These are phyloP conservation scores for Suillus alpinus DNA, from an alignment of 768 basidiomycete genomes.

Conservation along the genomic window DNA sequence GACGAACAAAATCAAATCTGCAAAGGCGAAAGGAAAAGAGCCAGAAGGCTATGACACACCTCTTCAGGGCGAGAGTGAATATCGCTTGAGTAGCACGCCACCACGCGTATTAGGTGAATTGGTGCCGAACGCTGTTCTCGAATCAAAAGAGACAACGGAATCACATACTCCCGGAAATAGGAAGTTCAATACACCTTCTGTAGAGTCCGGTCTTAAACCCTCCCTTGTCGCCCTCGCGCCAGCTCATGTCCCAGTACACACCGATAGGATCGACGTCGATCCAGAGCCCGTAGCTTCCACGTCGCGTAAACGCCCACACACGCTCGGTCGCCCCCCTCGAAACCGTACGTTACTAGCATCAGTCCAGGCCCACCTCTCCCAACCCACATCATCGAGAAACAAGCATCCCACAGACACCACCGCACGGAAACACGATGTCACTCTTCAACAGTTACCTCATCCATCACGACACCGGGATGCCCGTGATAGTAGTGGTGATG, in stretches of 20 bases:
- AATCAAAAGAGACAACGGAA: not conserved
- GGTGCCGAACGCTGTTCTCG: not conserved
- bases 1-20: not conserved
- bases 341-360: constrained; percentile 45
- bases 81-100: not conserved
- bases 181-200: not conserved
- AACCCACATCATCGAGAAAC: constrained; percentile 4
- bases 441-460: not conserved
- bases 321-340: constrained; percentile 25
- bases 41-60: not conserved
- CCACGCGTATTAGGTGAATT: not conserved
- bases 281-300: constrained; percentile 15
- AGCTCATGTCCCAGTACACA: not conserved
- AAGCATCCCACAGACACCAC: not conserved
- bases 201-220: not conserved
- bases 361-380: constrained; percentile 45
- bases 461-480: not conserved
- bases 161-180: not conserved
- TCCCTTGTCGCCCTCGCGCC: not conserved
- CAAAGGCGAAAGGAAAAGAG: not conserved
- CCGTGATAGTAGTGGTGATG: not conserved
- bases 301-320: constrained; percentile 20
- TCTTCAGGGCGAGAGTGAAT: not conserved
- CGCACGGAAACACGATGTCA: not conserved
- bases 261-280: constrained; percentile 8